Base-by-base conservation (phyloP, 257 asterid genomes). In the Solanum acaule region DNA sequence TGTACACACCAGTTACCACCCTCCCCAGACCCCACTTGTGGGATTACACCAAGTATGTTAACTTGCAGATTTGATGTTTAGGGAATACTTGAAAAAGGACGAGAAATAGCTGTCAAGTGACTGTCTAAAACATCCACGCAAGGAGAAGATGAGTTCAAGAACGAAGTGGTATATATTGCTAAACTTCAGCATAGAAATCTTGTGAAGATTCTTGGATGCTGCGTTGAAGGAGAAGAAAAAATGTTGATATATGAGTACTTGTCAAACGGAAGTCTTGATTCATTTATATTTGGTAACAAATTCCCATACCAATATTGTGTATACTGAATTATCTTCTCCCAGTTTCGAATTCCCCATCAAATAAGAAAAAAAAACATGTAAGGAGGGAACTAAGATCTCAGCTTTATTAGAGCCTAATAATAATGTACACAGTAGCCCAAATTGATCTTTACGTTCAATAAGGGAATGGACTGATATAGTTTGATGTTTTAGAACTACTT, bases 151-250 rank as follows among this genome's bases (percentile, higher is more conserved):
- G 95, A 94, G 91, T 93, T 93, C 87, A 93, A 89, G 91, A 94
- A 93, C 68, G 95, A 94, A 85, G 93, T 92, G 15, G 65, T 79
- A 16, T 83, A 88, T 31, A 93, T 90, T 31, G 90, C 94, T 10
- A 90, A 92, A 86, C 94, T 94, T 71, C 96, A 93, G 87, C 96
- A 94, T 18, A 88, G 94, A 11, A 94, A 94, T 89, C 94, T 94
- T 16, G 96, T 94, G 81, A 93, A 83, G 92, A 91, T 94, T 81
- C 87, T 92, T 2, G 96, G 96, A 23, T 94, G 93, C 33, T 92
- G 96, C 90, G 88, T 88, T 61, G 87, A 91, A 40, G 89, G 87
- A 73, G 95, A 91, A 67, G 94, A 93, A 42, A 93, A 84, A 86
- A 90, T 93, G 89, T 52, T 93, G 91, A 88, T 93, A 34, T 91